These are phyloP conservation scores for Coccomyxa subellipsoidea DNA, from an alignment of 163 green algal species.

Conservation along the genomic window DNA sequence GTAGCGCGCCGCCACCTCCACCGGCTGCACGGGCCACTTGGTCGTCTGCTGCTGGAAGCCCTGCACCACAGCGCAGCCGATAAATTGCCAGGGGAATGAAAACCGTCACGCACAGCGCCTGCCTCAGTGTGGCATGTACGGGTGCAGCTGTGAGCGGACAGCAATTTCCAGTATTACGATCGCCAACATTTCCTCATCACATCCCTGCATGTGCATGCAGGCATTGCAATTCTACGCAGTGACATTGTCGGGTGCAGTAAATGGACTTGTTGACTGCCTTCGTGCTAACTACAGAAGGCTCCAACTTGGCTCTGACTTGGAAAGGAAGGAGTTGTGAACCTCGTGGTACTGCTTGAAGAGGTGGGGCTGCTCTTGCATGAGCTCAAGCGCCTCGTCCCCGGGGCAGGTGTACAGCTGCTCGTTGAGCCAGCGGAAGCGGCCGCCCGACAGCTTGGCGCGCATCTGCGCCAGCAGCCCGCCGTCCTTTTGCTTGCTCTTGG, in stretches of 20 bases:
- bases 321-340: too few relatives aligned
- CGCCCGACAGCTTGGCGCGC: conserved; percentile 61
- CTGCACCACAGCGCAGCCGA: neutral
- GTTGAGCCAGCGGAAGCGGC: conserved; percentile 85
- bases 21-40: conserved; percentile 82
- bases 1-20: conserved; percentile 82
- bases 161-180: too few relatives aligned
- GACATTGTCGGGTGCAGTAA: too few relatives aligned
- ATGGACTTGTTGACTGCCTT: too few relatives aligned
- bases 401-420: conserved; percentile 84
- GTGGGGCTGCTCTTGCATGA: conserved; percentile 72
- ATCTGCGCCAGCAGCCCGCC: conserved; percentile 68
- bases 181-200: too few relatives aligned
- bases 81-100: neutral
- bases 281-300: too few relatives aligned
- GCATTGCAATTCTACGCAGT: too few relatives aligned
- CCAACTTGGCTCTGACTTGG: too few relatives aligned
- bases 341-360: conserved; percentile 86
- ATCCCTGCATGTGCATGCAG: too few relatives aligned
- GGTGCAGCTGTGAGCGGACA: too few relatives aligned
- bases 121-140: too few relatives aligned
- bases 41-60: conserved; percentile 82
- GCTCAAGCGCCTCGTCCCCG: conserved; percentile 47
- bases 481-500: neutral
- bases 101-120: neutral